phyloP scores from a whole-genome alignment of 2,329 filamentous ascomycete genomes.

The Fusarium musae region DNA sequence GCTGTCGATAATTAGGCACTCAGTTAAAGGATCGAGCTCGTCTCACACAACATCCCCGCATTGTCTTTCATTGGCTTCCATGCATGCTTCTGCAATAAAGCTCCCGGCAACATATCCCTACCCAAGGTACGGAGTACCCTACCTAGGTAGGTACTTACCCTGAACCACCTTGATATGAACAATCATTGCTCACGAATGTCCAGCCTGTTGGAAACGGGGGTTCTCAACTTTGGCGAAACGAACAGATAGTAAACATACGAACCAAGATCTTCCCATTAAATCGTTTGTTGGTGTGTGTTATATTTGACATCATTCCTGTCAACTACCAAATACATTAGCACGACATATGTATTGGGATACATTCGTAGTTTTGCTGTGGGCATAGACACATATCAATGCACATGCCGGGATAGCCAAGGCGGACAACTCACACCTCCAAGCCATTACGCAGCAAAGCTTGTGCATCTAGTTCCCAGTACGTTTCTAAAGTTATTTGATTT shows the following conservation, averaged over 20 bases:
- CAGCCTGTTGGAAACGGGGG: not conserved
- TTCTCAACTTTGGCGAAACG: not conserved
- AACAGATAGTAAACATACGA: not conserved
- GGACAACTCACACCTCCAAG: constrained; percentile 32
- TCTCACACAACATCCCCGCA: constrained; percentile 36
- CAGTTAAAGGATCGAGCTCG: constrained; percentile 50
- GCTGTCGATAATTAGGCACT: constrained; percentile 51
- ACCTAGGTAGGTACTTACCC: constrained; percentile 3
- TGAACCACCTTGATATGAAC: constrained; percentile 8
- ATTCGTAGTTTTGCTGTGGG: not conserved
- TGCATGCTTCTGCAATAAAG: not conserved
- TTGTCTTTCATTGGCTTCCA: constrained; percentile 30
- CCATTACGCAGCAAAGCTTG: not conserved
- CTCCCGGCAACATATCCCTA: constrained; percentile 1
- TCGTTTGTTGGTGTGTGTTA: not conserved
- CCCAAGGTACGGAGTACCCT: not conserved
- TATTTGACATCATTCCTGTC: not conserved
- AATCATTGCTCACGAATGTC: constrained; percentile 10
- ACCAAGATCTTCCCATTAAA: not conserved
- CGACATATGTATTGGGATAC: not conserved
- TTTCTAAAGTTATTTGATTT: constrained; percentile 3
- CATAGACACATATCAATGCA: not conserved
- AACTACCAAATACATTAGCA: not conserved
- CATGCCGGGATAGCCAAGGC: constrained; percentile 1
- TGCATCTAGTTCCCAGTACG: not conserved